Base-by-base conservation (phyloP, 2,329 filamentous ascomycete genomes). In the Colletotrichum coccodes region DNA sequence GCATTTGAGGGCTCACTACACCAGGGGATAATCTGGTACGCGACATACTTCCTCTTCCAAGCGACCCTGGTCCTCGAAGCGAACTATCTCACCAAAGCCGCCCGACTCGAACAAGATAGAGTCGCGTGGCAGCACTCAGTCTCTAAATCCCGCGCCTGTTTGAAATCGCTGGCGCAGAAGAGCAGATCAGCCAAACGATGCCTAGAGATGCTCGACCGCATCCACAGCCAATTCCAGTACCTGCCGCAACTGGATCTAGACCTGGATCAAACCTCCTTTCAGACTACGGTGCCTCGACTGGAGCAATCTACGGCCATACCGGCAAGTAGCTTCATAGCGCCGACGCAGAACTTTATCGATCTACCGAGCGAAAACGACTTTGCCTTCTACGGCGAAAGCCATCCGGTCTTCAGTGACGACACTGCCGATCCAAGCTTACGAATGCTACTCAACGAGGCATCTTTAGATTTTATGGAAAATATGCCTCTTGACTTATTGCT, bases 11-110 rank as follows among this genome's bases (percentile, higher is more conserved):
- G 66, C 4, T 62, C 64, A 8, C 71, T 79, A 6, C 78, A 79
- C 21, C 75, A 77, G 18, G 76, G 82, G 40, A 71, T 79, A 5
- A 76, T 76, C 3, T 84, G 82, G 82, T 84, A 84, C 68, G 79
- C 77, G 1, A 79, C 81, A 12, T 84, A 82, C 71, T 83, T 83
- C 63, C 72, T 83, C 2, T 84, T 84, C 62, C 82, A 84, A 60
- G 82, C 81, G 0, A 78, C 78, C 0, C 73, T 84, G 3, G 81
- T 84, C 3, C 79, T 80, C 1, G 76, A 79, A 47, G 72, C 73
- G 75, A 91, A 60, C 18, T 53, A 64, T 23, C 44, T 64, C 30
- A 57, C 64, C n/a, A 38, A 46, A 16, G 28, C 3, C 16, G 44
- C 30, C 6, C 44, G 28, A 6, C 9, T 53, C 1, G 36, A 59